Percentiles rank a stretch among this genome's conserved stretches.
These are phyloP conservation scores for Pleurotus ostreatus DNA, from an alignment of 768 basidiomycete species.

Conservation along the genomic window DNA sequence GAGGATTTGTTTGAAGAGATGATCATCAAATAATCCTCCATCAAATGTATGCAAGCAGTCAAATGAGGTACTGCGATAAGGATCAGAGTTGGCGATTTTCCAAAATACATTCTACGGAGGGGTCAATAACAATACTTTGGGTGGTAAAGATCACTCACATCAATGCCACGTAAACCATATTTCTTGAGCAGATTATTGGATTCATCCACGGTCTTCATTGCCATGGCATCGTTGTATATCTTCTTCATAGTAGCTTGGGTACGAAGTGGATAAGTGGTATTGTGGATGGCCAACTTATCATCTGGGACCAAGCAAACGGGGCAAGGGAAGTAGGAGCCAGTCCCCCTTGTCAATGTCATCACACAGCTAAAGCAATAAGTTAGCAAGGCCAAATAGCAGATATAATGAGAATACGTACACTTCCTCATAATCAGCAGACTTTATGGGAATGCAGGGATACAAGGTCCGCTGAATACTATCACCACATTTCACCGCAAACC, in stretches of 20 bases:
- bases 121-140: constrained; percentile 1
- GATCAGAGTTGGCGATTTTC: constrained; percentile 27
- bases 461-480: constrained; percentile 22
- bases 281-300: constrained; percentile 19
- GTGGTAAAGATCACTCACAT: constrained; percentile 15
- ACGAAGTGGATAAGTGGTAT: constrained; percentile 12
- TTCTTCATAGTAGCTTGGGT: constrained; percentile 13
- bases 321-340: constrained; percentile 26
- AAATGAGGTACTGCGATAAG: constrained; percentile 28
- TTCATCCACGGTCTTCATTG: neutral
- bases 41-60: constrained; percentile 34
- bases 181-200: constrained; percentile 15
- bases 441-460: constrained; percentile 32
- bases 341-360: constrained; percentile 33
- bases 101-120: constrained; percentile 38
- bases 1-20: constrained; percentile 24
- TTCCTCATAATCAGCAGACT: constrained; percentile 42
- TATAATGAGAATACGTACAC: constrained; percentile 27
- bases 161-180: constrained; percentile 17
- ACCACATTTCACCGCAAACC: constrained; percentile 20
- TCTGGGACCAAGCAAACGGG: constrained; percentile 31
- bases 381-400: neutral
- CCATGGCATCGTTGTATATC: constrained; percentile 13
- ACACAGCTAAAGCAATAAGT: constrained; percentile 22
- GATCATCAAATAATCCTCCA: constrained; percentile 27